Base-by-base conservation (phyloP, 371 early-diverging fungal genomes). In the Massospora cicadina region DNA sequence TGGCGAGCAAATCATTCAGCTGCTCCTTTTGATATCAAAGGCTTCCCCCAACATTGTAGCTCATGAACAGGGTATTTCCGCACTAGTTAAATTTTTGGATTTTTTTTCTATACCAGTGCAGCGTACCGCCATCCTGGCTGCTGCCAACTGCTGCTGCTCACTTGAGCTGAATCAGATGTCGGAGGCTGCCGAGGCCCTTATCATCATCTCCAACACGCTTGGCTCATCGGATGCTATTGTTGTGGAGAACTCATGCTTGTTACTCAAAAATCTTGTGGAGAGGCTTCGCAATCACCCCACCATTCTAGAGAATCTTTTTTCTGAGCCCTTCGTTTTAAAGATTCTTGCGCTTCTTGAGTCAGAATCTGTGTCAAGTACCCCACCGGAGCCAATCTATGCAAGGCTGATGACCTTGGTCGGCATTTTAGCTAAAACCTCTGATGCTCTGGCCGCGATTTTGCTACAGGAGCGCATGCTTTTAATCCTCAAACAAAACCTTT, bases 51-150 rank as follows among this genome's bases (percentile, higher is more conserved):
- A 76, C 25, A 78, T 84, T 1, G 81, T 95, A 13, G 76, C 89
- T 13, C 79, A 81, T 26, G 88, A 84, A 53, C 88, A 85, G 25
- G 93, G 92, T 5, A 68, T 93, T 53, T 68, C 78, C 0, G 90
- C 91, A 0, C 77, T 80, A 0, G 74, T 95, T n/a, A 82, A 83
- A 79, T 93, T 83, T 65, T 74, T 95, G 23, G 95, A 95, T 66
- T 95, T 95, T 69, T 93, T 92, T 68, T 78, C 87, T 29, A 78
- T 88, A 5, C 85, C 85, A 67, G 88, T 87, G 2, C 95, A 95
- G 71, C 79, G 91, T 26, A 85, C 83, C 0, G 91, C 90, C 1
- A 74, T 93, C 29, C 78, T 80, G 17, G 88, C 86, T 0, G 91
- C 88, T 0, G 81, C 87, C 33, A 89, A 91, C 68, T 87, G 88